Evolutionary conservation across 2,329 filamentous ascomycete genomes (phyloP), one percentile per base, ranked within the genome.

Genomic region (Periconia sp.): DNA sequence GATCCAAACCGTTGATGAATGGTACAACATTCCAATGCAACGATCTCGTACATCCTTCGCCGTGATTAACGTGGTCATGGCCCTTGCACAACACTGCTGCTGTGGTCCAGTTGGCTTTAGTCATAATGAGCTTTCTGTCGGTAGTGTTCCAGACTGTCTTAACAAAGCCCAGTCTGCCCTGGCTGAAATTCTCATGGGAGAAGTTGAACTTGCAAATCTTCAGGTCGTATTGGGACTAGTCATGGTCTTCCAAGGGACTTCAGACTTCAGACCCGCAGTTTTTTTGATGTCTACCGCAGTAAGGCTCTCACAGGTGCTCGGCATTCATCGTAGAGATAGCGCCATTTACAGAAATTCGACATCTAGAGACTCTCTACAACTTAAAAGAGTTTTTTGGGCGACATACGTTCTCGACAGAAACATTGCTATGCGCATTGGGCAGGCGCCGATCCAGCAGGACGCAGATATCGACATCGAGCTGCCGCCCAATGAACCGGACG

Each of bases 361-460:
- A 14, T 15, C 41, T 44, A 15, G 17, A 7, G 6, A 44, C 19
- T 15, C 41, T 44, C 17, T 44, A 17, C 41, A 44, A 44, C 13
- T 44, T 13, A 44, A 23, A 23, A 15, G 41, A 44, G 41, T 44
- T 23, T 44, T 44, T 20, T 44, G 41, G 41, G 27, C 19, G 14
- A 23, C 41, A 44, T 44, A 17, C 19, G 7, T 19, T 15, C 41
- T 44, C 19, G 41, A 44, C 41, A 15, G 41, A 44, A 14, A 19
- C 19, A 44, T 44, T 44, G 41, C 41, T 44, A 44, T 44, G 41
- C 41, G 41, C n/a, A 44, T 44, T 17, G 18, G 41, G 41, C 41
- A 44, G n/a, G 41, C 41, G 11, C 41, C 41, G 15, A 19, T 44
- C 17, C 41, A 44, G 17, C 41, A 44, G 27, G 41, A 44, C 19